Evolutionary conservation across 768 basidiomycete genomes (phyloP), one percentile per base, ranked within the genome.

Genomic region (Macrocybe gigantea): DNA sequence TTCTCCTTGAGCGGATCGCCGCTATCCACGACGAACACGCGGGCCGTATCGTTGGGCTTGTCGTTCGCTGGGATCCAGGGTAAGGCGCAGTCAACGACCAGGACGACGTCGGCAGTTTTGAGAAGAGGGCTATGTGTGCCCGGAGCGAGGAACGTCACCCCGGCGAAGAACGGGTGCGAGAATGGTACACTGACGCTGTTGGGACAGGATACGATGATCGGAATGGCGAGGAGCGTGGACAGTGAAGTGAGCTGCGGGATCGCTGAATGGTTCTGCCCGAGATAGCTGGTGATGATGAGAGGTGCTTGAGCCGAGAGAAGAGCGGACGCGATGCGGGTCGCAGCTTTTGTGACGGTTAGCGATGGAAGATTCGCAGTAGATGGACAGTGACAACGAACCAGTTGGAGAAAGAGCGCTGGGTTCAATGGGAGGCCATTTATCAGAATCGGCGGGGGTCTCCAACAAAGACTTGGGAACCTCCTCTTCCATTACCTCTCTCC

Each of bases 401-500:
- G 48, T 41, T 33, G 58, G 56, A 15, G 78, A 70, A 9, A 88
- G 66, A 0, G 74, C 77, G 6, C 64, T 57, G 3, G 75, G 73
- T 47, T 78, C 71, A 9, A 85, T 49, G 0, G 78, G 49, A 0
- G 81, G 77, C 81, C 82, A 84, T 47, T 69, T 45, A 49, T 66
- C n/a, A 51, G 53, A 36, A 56, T 60, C 47, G 7, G 62, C 48
- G 0, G 64, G 44, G 2, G 61, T 50, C 14, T 66, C 58, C n/a
- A 79, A 50, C 1, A 62, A 48, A 5, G 62, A 52, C 4, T 64
- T 50, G 14, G 77, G 69, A 0, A 85, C 60, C 56, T 83, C 78
- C 58, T 84, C 74, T 54, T 88, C 85, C 70, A 80, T 80, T 0
- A 75, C 72, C 57, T 88, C 86, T n/a, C 86, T 72, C 11, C 82